Evolutionary conservation across 257 asterid species (phyloP).

Genomic region (Solanum medicagineum): DNA sequence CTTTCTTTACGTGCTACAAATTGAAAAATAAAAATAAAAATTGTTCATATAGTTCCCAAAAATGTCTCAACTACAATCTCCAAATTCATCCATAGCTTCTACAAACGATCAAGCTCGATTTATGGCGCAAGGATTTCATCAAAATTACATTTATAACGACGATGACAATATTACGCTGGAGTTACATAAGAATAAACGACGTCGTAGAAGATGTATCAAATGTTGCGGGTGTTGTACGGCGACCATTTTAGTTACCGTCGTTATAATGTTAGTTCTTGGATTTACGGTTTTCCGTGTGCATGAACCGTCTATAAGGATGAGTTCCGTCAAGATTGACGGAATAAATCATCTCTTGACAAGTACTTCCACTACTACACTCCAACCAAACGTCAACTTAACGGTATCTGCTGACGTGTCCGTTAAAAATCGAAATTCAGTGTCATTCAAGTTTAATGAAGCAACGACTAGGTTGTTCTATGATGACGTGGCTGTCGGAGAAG

Average conservation of each 20-base stretch:
- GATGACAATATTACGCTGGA: constrained; percentile 3
- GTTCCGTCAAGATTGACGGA: constrained; percentile 17
- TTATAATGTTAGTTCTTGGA: constrained; percentile 14
- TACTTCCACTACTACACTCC: not conserved
- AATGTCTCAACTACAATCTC: not conserved
- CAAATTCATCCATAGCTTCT: not conserved
- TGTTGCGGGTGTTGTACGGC: constrained; percentile 42
- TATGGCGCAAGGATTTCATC: constrained; percentile 15
- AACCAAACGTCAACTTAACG: constrained; percentile 18
- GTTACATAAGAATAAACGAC: not conserved
- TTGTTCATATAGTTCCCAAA: not conserved
- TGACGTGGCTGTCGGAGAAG: constrained; percentile 23
- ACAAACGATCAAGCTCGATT: constrained; percentile 21
- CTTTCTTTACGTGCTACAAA: not conserved
- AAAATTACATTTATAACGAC: not conserved
- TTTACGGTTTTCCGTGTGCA: constrained; percentile 31
- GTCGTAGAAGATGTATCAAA: constrained; percentile 16
- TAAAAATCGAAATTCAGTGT: constrained; percentile 30
- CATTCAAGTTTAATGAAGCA: constrained; percentile 20
- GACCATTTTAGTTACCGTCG: not conserved
- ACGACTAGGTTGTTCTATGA: constrained; percentile 18
- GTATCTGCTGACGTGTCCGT: constrained; percentile 14
- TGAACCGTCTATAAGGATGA: constrained; percentile 22
- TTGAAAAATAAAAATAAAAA: too few species aligned
- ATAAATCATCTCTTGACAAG: not conserved